A percentile compares a stretch with the other conserved stretches of the same genome.
Conservation (phyloP, 495 filamentous ascomycete species). For the Lasiosphaeria ovina region DNA sequence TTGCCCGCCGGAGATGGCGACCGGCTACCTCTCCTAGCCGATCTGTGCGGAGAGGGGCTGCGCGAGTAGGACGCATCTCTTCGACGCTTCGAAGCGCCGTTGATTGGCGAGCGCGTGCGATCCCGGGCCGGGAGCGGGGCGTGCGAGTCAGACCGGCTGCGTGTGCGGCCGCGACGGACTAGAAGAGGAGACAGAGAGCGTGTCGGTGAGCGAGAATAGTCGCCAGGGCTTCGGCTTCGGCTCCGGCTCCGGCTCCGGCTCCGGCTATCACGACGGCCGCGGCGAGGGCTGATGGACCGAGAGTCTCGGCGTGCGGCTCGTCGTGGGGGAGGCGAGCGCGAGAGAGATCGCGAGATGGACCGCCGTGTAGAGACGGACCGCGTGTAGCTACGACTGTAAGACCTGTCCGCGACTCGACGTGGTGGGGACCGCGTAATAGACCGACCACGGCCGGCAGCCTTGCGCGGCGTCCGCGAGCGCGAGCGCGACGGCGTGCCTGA, state of each 20-base stretch:
- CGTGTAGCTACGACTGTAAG: constrained; percentile 39
- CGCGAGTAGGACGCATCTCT: constrained; percentile 1
- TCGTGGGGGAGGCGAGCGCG: constrained; percentile 33
- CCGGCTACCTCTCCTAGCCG: constrained; percentile 3
- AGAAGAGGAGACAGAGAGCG: constrained; percentile 11
- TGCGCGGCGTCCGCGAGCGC: constrained; percentile 38
- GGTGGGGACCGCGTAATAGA: constrained; percentile 42
- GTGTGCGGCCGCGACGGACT: constrained; percentile 8
- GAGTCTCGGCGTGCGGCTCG: constrained; percentile 27
- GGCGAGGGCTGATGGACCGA: constrained; percentile 32
- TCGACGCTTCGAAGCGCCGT: background rate
- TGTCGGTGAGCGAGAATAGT: background rate
- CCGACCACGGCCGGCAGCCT: constrained; percentile 25
- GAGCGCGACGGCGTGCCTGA: constrained; percentile 17
- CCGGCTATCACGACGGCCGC: constrained; percentile 12
- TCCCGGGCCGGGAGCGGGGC: constrained; percentile 1
- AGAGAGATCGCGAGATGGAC: constrained; percentile 29
- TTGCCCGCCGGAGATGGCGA: constrained; percentile 2
- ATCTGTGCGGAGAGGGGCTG: background rate
- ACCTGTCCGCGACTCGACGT: constrained; percentile 31
- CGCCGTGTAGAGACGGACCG: constrained; percentile 37
- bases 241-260: constrained; percentile 22
- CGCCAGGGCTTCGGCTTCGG: background rate
- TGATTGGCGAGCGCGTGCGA: constrained; percentile 6
- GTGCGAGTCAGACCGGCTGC: constrained; percentile 8